phyloP scores from a whole-genome alignment of 257 asterid genomes.

The Jaltomata sinuosa region DNA sequence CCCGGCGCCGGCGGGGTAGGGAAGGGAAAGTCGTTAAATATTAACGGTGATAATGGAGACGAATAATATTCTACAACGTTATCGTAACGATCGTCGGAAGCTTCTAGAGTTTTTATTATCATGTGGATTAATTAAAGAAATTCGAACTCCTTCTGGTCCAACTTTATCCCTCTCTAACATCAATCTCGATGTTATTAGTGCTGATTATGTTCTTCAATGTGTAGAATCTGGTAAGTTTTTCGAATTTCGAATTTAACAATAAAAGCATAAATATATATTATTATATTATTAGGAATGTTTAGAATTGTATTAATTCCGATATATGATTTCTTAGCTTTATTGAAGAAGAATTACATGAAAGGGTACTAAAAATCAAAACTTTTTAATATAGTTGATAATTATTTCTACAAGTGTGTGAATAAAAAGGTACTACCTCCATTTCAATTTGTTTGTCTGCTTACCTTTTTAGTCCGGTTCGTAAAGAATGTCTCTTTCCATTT shows the following conservation, averaged over 20 bases:
- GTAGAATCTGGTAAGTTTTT: slow-evolving; percentile 42
- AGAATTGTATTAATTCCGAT: not conserved
- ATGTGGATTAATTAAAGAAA: slow-evolving; percentile 43
- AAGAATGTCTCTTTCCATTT: not conserved
- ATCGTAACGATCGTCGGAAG: slow-evolving; percentile 91
- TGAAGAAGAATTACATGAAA: not conserved
- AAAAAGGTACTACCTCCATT: not conserved
- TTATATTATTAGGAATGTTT: not conserved
- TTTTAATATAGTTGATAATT: not conserved
- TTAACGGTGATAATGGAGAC: not conserved
- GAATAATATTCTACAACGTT: slow-evolving; percentile 41
- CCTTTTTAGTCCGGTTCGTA: not conserved
- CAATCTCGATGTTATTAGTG: slow-evolving; percentile 63
- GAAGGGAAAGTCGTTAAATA: not conserved
- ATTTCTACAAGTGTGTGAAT: not conserved
- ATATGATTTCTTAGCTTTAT: not conserved
- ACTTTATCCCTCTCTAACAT: slow-evolving; percentile 37
- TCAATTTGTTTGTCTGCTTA: not conserved
- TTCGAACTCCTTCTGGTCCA: slow-evolving; percentile 54
- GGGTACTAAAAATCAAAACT: not conserved
- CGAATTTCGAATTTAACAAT: not conserved
- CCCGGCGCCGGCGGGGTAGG: not conserved
- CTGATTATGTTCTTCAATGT: slow-evolving; percentile 71
- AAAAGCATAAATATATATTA: not conserved
- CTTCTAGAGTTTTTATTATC: slow-evolving; percentile 68